These are phyloP conservation scores for Glycine soja DNA, from an alignment of 306 rosid genomes.

Conservation along the genomic window DNA sequence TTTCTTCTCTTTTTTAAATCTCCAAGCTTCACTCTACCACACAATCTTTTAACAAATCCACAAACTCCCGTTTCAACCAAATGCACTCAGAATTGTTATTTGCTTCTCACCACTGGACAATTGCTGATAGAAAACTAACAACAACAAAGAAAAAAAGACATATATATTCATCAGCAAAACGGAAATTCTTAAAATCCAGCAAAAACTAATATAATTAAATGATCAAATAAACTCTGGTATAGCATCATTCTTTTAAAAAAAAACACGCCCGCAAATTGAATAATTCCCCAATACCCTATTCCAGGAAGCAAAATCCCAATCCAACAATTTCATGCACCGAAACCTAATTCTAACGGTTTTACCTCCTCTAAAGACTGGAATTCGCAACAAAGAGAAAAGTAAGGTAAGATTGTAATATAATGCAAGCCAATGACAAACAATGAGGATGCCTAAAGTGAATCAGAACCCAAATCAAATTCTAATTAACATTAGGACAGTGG, in stretches of 20 bases:
- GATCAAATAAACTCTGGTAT: conserved; percentile 10
- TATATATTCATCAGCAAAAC: conserved; percentile 44
- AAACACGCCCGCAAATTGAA: conserved; percentile 37
- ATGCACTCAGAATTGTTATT: conserved; percentile 40
- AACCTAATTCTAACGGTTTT: conserved; percentile 52
- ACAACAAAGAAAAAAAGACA: conserved; percentile 38
- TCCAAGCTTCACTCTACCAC: conserved; percentile 42
- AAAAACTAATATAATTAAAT: conserved; percentile 31
- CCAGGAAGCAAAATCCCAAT: neutral
- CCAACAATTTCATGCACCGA: conserved; percentile 26
- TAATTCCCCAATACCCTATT: conserved; percentile 11
- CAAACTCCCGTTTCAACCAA: conserved; percentile 41
- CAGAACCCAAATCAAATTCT: neutral
- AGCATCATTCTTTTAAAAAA: neutral
- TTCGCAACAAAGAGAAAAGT: neutral
- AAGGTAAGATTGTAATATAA: neutral
- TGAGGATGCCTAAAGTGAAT: neutral
- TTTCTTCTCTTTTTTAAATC: conserved; percentile 2
- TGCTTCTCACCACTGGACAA: conserved; percentile 50
- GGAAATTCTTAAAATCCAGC: conserved; percentile 9
- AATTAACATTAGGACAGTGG: neutral
- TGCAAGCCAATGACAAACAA: neutral
- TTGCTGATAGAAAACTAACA: conserved; percentile 52
- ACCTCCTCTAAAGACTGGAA: no score
- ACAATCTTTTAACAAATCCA: conserved; percentile 39